A percentile compares a stretch with the other conserved stretches of the same genome.
These are phyloP conservation scores for Galerina marginata DNA, from an alignment of 768 basidiomycete genomes.

Conservation along the genomic window DNA sequence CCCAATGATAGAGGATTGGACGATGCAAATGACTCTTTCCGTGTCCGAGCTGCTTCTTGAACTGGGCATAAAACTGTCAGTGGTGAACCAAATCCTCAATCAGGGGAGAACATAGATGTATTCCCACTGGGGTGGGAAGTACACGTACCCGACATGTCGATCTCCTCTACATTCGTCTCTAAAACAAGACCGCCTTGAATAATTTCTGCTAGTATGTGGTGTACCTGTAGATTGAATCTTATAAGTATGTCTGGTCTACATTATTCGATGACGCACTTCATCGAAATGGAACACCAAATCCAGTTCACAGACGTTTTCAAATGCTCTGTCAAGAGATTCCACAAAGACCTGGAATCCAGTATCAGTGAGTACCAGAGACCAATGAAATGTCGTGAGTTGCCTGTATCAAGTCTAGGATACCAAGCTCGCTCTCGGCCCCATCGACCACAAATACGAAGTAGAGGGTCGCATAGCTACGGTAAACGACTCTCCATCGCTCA, in stretches of 20 bases:
- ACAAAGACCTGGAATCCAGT: conserved; percentile 82
- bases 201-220: conserved; percentile 94
- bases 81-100: conserved; percentile 5
- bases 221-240: conserved; percentile 59
- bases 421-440: conserved; percentile 94
- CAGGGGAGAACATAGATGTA: neutral
- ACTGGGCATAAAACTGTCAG: conserved; percentile 46
- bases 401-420: conserved; percentile 95
- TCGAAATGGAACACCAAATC: conserved; percentile 99
- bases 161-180: conserved; percentile 92
- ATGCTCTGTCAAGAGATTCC: conserved; percentile 92
- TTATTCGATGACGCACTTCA: conserved; percentile 60
- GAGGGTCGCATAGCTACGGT: conserved; percentile 94
- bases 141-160: conserved; percentile 71
- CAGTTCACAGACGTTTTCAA: conserved; percentile 98
- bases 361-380: neutral
- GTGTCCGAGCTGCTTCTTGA: conserved; percentile 68
- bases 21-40: conserved; percentile 81
- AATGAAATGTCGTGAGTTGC: conserved; percentile 45
- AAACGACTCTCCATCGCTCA: conserved; percentile 86
- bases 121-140: conserved; percentile 18
- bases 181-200: conserved; percentile 96
- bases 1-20: conserved; percentile 84
- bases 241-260: neutral
- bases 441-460: conserved; percentile 98